Percentiles rank a stretch among this genome's conserved stretches.
These are phyloP conservation scores for Plectosphaerella cucumerina DNA, from an alignment of 2,329 filamentous ascomycete genomes.

Conservation along the genomic window DNA sequence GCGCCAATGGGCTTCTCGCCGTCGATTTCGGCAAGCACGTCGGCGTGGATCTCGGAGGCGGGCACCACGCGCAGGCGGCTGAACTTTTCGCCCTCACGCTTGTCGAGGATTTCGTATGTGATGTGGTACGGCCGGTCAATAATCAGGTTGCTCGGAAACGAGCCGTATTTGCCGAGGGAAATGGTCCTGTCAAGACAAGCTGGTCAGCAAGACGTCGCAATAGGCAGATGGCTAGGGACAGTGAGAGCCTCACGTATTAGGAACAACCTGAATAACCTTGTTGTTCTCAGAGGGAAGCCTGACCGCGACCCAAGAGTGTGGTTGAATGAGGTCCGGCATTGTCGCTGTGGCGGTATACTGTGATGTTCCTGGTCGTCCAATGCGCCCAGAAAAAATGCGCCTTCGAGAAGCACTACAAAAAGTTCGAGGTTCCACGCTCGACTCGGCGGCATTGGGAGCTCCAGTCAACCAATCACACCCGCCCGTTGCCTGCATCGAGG, in stretches of 20 bases:
- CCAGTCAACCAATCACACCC: no score
- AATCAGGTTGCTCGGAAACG: conserved; percentile 83
- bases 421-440: no score
- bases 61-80: conserved; percentile 73
- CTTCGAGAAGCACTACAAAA: no score
- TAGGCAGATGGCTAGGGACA: not conserved
- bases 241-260: conserved; percentile 49
- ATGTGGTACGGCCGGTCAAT: conserved; percentile 88
- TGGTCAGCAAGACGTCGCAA: not conserved
- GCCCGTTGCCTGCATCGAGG: no score
- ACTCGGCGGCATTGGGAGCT: no score
- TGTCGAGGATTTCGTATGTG: conserved; percentile 85
- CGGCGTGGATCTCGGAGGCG: conserved; percentile 77
- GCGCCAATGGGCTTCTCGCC: conserved; percentile 26
- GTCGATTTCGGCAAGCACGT: conserved; percentile 54
- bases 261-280: conserved; percentile 52
- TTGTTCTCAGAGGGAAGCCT: conserved; percentile 55
- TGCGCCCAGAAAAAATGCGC: no score
- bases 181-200: conserved; percentile 57
- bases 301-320: conserved; percentile 57
- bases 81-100: conserved; percentile 57
- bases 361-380: no score
- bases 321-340: conserved; percentile 45
- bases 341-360: not conserved
- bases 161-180: conserved; percentile 87